Percentiles rank a stretch among this genome's conserved stretches.
These are phyloP conservation scores for Ambrosia hybrid DNA, from an alignment of 140 eudicot genomes.

Conservation along the genomic window DNA sequence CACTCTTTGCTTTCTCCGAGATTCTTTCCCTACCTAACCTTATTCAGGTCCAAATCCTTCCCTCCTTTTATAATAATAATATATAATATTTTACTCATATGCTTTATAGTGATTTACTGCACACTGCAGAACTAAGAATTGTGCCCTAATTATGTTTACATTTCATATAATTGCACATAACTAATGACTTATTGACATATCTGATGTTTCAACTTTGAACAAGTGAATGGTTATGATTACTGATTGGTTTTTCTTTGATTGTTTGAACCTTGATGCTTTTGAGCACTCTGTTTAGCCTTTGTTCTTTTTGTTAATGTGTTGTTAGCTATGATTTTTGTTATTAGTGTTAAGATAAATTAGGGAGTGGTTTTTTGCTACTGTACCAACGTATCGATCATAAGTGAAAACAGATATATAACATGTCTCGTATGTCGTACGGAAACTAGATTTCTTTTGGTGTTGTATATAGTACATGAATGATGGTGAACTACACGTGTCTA, in stretches of 20 bases:
- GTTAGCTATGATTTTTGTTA: not conserved
- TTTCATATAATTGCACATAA: too few species aligned
- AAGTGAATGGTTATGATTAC: too few species aligned
- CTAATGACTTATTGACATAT: too few species aligned
- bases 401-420: not conserved
- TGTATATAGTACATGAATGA: not conserved
- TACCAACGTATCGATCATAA: not conserved
- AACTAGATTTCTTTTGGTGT: not conserved
- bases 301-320: not conserved
- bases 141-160: too few species aligned
- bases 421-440: slow-evolving; percentile 2
- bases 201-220: too few species aligned
- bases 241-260: not conserved
- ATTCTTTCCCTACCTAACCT: slow-evolving; percentile 72
- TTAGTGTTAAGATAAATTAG: not conserved
- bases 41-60: slow-evolving; percentile 41
- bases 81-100: too few species aligned
- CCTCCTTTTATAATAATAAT: not conserved
- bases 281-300: not conserved
- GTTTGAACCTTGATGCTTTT: not conserved
- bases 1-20: slow-evolving; percentile 92
- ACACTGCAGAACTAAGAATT: too few species aligned
- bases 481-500: not conserved
- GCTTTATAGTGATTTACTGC: not conserved
- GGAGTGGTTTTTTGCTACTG: not conserved